Evolutionary conservation across 192 early-diverging fungal genomes (phyloP).

Genomic region (Gigaspora rosea): DNA sequence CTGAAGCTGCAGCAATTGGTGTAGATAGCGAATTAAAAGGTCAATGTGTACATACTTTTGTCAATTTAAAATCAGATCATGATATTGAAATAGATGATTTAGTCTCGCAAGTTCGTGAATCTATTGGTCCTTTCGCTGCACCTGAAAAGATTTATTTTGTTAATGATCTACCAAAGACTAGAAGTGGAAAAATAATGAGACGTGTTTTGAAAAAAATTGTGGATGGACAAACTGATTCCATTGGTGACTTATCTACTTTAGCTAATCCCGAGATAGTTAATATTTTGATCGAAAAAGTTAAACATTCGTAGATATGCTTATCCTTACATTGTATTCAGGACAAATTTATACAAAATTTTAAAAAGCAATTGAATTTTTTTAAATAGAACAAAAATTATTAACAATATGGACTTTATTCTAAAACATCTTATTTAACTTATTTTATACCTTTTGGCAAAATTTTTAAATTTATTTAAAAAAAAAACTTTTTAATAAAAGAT

Average conservation of each 20-base stretch:
- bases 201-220: constrained; percentile 94
- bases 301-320: constrained; percentile 1
- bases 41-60: constrained; percentile 86
- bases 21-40: constrained; percentile 89
- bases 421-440: no score
- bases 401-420: no score
- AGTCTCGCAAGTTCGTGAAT: constrained; percentile 75
- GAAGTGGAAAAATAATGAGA: constrained; percentile 96
- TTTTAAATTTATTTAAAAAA: no score
- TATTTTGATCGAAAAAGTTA: constrained; percentile 45
- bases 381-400: no score
- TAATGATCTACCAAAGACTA: constrained; percentile 91
- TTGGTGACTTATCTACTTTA: constrained; percentile 84
- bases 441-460: no score
- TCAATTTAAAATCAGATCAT: constrained; percentile 67
- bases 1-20: constrained; percentile 90
- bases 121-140: constrained; percentile 92
- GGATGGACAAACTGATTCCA: constrained; percentile 69
- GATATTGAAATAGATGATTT: constrained; percentile 59
- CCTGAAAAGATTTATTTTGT: constrained; percentile 87
- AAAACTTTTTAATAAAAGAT: no score
- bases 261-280: constrained; percentile 67
- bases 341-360: no score
- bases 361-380: no score
- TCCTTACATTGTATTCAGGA: no score